Base-by-base conservation (phyloP, 2,329 filamentous ascomycete genomes). In the Ophiostoma sp. region DNA sequence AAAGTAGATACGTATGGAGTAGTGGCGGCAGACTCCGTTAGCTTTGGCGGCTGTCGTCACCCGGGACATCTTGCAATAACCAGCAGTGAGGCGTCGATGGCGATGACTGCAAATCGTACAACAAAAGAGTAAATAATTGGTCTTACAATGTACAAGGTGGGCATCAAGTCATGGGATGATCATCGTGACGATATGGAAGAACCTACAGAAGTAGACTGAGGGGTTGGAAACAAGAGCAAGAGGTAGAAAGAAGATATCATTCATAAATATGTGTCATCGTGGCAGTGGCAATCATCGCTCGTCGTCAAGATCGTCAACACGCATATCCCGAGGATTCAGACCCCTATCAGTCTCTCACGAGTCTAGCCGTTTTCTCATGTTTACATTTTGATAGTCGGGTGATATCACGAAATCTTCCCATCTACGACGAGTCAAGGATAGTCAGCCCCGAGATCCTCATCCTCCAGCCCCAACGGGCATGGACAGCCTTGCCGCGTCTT, bases 261-360 rank as follows among this genome's bases (percentile, higher is more conserved):
- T 27, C 52, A 27, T 11, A 3, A 7, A 57, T 27, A 13, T 57
- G 52, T 57, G 52, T 57, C 52, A 57, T 48, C 44, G 44, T n/a
- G 44, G 3, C 10, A 27, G 52, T 57, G 11, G 15, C 52, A 27
- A 20, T 48, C 11, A 7, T n/a, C 7, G 20, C 44, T 48, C 23
- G 52, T 27, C 52, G 17, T n/a, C 6, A 1, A 10, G 52, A 57
- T 57, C 52, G 10, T 57, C 52, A 27, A 57, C 52, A 27, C 27
- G 52, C 52, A 23, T 57, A 57, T 57, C n/a, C 52, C n/a, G 52
- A 57, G 10, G 52, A 27, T 57, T 27, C n/a, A 57, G 52, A 57
- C 52, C 52, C 52, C n/a, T 57, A 57, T 23, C n/a, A 10, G 52
- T 27, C 52, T 48, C 20, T 17, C 20, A 20, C 7, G 17, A 57